These are phyloP conservation scores for Lepraria neglecta DNA, from an alignment of 495 filamentous ascomycete genomes.

Conservation along the genomic window DNA sequence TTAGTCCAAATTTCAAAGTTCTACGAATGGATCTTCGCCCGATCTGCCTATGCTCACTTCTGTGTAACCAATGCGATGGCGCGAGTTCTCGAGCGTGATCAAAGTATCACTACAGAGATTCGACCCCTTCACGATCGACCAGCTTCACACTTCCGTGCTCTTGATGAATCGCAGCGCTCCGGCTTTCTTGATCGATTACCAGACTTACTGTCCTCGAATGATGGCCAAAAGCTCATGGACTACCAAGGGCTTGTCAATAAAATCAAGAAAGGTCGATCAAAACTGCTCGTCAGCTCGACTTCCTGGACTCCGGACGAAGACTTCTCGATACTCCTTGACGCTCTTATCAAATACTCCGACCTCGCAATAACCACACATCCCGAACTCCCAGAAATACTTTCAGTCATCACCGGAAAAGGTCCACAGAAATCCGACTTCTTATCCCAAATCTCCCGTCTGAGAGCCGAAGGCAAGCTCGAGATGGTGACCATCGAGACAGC, in stretches of 20 bases:
- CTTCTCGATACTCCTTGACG: conserved; percentile 82
- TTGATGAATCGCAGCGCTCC: conserved; percentile 45
- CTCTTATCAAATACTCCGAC: conserved; percentile 65
- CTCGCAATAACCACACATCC: conserved; percentile 33
- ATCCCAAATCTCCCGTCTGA: conserved; percentile 51
- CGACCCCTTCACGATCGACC: conserved; percentile 81
- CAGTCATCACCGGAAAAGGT: conserved; percentile 88
- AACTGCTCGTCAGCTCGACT: conserved; percentile 79
- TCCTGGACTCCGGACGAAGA: conserved; percentile 98
- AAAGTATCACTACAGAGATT: conserved; percentile 56
- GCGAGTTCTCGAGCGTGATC: conserved; percentile 58
- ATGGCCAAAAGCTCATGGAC: conserved; percentile 2
- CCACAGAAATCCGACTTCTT: conserved; percentile 75
- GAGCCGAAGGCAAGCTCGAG: conserved; percentile 51
- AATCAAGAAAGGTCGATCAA: conserved; percentile 50
- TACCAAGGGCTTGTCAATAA: conserved; percentile 25
- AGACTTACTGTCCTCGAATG: neutral
- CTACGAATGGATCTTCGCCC: conserved; percentile 69
- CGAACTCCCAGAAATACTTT: conserved; percentile 59
- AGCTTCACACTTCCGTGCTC: conserved; percentile 69
- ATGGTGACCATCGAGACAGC: conserved; percentile 69
- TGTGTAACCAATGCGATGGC: conserved; percentile 88
- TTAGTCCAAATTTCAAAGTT: conserved; percentile 66
- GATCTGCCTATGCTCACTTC: conserved; percentile 65
- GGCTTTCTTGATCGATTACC: conserved; percentile 57